Evolutionary conservation across 129 eudicot genomes (phyloP).

Genomic region (Tagetes erecta): DNA sequence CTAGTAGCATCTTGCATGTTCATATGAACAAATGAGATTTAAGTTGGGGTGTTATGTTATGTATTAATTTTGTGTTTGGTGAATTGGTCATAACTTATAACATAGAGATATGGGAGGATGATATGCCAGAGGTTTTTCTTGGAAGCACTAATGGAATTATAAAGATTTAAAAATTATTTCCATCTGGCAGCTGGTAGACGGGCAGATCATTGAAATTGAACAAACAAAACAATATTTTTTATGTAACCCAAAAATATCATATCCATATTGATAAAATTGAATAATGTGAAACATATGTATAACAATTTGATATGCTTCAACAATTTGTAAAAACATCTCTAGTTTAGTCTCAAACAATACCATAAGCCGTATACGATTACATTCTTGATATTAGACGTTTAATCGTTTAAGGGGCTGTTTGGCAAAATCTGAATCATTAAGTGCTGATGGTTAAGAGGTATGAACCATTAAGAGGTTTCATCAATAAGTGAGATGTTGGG

Average conservation of each 20-base stretch:
- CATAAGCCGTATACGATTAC: no score
- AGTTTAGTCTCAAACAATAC: no score
- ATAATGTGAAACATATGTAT: no score
- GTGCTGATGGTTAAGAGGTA: no score
- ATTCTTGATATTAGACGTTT: no score
- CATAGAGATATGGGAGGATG: slow-evolving; percentile 36
- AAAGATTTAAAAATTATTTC: slow-evolving; percentile 31
- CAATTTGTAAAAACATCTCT: no score
- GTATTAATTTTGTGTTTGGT: background rate
- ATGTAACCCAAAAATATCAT: slow-evolving; percentile 18
- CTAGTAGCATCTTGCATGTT: slow-evolving; percentile 60
- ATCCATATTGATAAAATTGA: background rate
- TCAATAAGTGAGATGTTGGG: no score
- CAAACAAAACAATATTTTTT: slow-evolving; percentile 32
- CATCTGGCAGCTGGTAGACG: slow-evolving; percentile 64
- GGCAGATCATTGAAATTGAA: slow-evolving; percentile 58
- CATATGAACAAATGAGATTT: background rate
- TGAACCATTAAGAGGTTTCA: no score
- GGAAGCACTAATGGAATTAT: slow-evolving; percentile 54
- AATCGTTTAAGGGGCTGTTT: no score
- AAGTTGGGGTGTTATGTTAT: slow-evolving; percentile 4
- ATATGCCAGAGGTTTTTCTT: slow-evolving; percentile 57
- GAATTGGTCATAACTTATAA: background rate
- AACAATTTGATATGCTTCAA: no score
- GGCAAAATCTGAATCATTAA: no score